Base-by-base conservation (phyloP, 164 flowering plant species). In the Vitis cinerea region DNA sequence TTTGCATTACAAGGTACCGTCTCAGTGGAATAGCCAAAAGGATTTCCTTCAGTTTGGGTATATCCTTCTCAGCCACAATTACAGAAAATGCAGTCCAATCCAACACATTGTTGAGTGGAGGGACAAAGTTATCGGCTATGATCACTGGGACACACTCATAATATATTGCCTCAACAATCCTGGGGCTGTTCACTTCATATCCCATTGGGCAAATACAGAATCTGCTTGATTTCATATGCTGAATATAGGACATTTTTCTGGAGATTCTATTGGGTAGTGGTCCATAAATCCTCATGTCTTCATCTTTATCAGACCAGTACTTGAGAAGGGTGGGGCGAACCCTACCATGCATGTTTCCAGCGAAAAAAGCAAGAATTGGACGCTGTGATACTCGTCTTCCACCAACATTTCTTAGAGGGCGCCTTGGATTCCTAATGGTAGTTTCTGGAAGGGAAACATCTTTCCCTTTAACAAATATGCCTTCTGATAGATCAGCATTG, bases 381-480 rank as follows among this genome's bases (percentile, higher is more conserved):
- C 91, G 88, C 59, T 81, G 82, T 10, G 94, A 87, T 30, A 85
- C 88, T 69, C 88, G 76, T 50, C 94, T 90, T 64, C 85, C 84
- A 50, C 93, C 94, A 44, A 89, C 49, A 59, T 77, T 31, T 72
- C 81, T 66, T 10, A 70, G 88, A 50, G 90, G 90, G 59, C 66
- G 81, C 44, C 71, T 67, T 1, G 89, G 85, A 51, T 62, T 81
- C 50, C 84, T 73, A 79, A 87, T 85, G 50, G 85, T 73, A 51
- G 94, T 89, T 72, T 89, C 91, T 11, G 94, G 89, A 3, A 89
- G 77, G 30, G 94, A 89, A 65, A 89, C 85, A 67, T 89, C 94
- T 29, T 83, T 82, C 52, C 86, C 89, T 27, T 73, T 68, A 2
- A 37, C 59, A 49, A 89, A 89, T 15, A 83, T 77, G 31, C 88